Evolutionary conservation across 1,284 basidiomycete genomes (phyloP).

Genomic region (Cutaneotrichosporon daszewskae): DNA sequence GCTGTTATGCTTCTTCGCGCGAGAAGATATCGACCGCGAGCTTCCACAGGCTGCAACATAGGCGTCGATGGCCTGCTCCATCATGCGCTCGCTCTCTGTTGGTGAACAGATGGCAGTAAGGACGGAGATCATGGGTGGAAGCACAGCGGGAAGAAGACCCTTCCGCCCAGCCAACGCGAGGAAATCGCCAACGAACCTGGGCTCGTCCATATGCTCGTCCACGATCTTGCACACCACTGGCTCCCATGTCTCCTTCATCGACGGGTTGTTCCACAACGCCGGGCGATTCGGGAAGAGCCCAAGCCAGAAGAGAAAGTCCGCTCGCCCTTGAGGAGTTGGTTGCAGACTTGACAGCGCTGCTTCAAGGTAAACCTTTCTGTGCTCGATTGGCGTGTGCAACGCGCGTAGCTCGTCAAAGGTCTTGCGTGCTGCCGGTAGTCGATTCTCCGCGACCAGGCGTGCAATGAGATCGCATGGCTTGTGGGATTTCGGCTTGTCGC

Average conservation of each 20-base stretch:
- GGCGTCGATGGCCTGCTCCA: conserved; percentile 10
- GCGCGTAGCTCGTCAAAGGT: conserved; percentile 29
- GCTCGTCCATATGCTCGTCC: conserved; percentile 15
- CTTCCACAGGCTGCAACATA: conserved; percentile 22
- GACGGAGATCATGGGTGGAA: conserved; percentile 22
- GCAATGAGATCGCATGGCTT: conserved; percentile 30
- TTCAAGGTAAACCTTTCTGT: conserved; percentile 27
- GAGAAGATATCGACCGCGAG: conserved; percentile 12
- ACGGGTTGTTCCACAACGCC: conserved; percentile 21
- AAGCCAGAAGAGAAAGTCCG: conserved; percentile 32
- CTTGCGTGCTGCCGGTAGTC: conserved; percentile 19
- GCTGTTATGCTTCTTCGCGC: conserved; percentile 10
- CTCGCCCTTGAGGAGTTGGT: conserved; percentile 9
- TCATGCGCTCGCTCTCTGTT: conserved; percentile 10
- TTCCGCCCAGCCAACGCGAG: conserved; percentile 23
- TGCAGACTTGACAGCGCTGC: conserved; percentile 17
- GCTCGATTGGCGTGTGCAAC: conserved; percentile 23
- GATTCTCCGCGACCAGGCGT: conserved; percentile 19
- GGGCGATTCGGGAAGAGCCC: conserved; percentile 35
- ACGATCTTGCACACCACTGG: conserved; percentile 24
- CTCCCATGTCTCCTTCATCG: conserved; percentile 23
- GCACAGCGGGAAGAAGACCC: conserved; percentile 28
- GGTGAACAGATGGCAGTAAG: conserved; percentile 20
- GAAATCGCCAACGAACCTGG: conserved; percentile 21
- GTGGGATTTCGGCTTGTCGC: conserved; percentile 1